Conservation (phyloP, 495 filamentous ascomycete species). For the Ramalina intermedia region DNA sequence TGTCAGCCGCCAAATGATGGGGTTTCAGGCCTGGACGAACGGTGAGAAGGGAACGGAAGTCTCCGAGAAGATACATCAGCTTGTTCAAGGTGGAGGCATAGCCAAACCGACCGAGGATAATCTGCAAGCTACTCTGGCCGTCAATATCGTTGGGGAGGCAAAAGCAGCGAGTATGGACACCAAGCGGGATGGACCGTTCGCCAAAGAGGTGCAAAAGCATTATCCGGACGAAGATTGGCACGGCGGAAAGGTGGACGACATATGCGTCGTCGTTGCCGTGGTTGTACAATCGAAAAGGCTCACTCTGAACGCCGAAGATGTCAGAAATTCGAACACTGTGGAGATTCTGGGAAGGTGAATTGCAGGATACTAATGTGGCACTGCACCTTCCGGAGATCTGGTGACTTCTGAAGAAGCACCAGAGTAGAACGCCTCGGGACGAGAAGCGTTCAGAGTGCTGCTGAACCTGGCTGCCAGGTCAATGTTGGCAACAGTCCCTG, state of each 20-base stretch:
- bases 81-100: conserved; percentile 34
- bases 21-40: conserved; percentile 55
- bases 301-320: no score
- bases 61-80: conserved; percentile 34
- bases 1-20: conserved; percentile 59
- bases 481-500: no score
- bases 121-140: conserved; percentile 65
- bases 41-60: conserved; percentile 43
- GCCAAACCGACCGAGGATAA: conserved; percentile 21
- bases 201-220: conserved; percentile 76
- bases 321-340: no score
- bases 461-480: no score
- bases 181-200: conserved; percentile 79
- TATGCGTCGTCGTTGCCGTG: conserved; percentile 63
- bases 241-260: conserved; percentile 87
- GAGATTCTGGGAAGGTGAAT: no score
- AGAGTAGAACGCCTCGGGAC: no score
- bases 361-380: no score
- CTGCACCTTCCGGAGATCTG: no score
- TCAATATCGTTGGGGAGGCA: conserved; percentile 61
- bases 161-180: conserved; percentile 69
- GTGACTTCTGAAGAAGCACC: no score
- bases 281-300: conserved; percentile 33
- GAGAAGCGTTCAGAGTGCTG: no score
- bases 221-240: conserved; percentile 71